A percentile compares a stretch with the other conserved stretches of the same genome.
Evolutionary conservation across 805 yeast species (phyloP).

Genomic region (Jamesozyma lodderae): DNA sequence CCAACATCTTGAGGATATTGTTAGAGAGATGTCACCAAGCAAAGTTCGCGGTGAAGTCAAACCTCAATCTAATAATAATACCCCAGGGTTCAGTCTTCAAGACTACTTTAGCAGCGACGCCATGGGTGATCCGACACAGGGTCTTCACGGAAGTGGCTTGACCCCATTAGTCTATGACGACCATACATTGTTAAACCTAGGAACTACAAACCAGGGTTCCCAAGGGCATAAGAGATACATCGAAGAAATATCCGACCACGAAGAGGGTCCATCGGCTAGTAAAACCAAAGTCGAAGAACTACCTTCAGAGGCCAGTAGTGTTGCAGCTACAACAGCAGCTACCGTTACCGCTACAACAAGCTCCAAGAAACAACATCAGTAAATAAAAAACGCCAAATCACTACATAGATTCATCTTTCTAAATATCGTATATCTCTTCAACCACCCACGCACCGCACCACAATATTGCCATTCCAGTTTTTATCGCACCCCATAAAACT

Average conservation of each 20-base stretch:
- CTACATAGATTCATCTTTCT: too few species aligned
- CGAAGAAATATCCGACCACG: constrained; percentile 2
- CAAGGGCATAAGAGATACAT: constrained; percentile 1
- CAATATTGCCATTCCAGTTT: too few species aligned
- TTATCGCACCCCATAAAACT: too few species aligned
- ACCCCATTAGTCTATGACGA: constrained; percentile 6
- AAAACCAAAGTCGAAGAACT: background rate
- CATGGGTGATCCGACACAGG: background rate
- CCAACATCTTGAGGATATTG: constrained; percentile 27
- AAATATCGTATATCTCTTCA: too few species aligned
- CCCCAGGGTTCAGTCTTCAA: constrained; percentile 1
- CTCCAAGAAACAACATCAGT: background rate
- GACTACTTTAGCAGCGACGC: constrained; percentile 6
- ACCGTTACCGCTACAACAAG: background rate
- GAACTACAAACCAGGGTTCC: background rate
- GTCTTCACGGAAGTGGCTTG: background rate
- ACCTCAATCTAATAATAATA: background rate
- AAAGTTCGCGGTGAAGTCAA: background rate
- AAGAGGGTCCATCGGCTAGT: background rate
- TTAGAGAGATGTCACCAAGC: constrained; percentile 7
- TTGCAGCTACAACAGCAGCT: background rate
- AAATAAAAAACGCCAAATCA: too few species aligned
- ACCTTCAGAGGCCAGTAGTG: background rate
- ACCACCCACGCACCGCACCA: too few species aligned
- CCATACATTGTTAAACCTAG: background rate